Base-by-base conservation (phyloP, 176 grass and related monocot genomes). In the Oryza meyeriana region DNA sequence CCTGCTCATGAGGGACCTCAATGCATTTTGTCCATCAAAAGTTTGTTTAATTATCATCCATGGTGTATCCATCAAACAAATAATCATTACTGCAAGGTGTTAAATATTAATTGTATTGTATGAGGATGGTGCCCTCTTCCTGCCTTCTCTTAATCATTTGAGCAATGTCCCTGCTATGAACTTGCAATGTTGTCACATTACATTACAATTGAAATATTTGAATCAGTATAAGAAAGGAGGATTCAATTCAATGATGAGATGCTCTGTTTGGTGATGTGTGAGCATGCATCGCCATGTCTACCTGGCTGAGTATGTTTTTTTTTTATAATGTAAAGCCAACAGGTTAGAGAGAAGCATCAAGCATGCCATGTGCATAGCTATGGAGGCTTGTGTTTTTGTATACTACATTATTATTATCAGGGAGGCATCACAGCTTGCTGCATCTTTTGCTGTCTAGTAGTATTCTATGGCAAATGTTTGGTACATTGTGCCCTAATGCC, bases 341-440 rank as follows among this genome's bases (percentile, higher is more conserved):
- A 67, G 81, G 22, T 55, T 79, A 84, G 77, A 74, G 67, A 84
- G 92, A 66, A 79, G 79, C 94, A 94, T 75, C 89, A 66, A 79
- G 79, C 94, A 94, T 75, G 44, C 76, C 89, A 97, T 97, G 92
- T 94, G 89, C 92, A 79, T 41, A 41, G 79, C 83, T 80, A 88
- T 84, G 79, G 72, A 78, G 33, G 13, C 30, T 81, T 78, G 61
- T 66, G 83, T 91, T 84, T 71, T 78, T 78, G 75, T 88, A 86
- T 74, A 17, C 71, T 36, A 62, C 77, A 78, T 71, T 86, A 78
- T 71, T 86, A 82, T 90, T 72, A 82, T 83, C 50, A 22, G 50
- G 50, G 79, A 86, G 45, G 88, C 67, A 83, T 79, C 79, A 81
- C 71, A 79, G 69, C 78, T 86, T 79, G 88, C 39, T 75, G 73